Evolutionary conservation across 306 rosid genomes (phyloP), one percentile per base, ranked within the genome.

Genomic region (Echinosophora koreensis): DNA sequence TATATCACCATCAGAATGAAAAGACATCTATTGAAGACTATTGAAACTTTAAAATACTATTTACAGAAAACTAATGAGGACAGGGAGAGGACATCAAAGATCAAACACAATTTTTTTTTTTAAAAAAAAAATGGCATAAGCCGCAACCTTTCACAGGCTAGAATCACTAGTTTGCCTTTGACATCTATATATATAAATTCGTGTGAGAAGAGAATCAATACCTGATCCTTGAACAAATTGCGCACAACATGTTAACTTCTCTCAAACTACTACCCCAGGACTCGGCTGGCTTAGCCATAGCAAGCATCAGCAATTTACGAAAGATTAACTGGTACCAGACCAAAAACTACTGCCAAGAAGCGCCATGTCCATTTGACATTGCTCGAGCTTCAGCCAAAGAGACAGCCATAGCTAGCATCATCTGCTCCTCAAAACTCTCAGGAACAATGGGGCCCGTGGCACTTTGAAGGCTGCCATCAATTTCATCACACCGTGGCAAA

Each of bases 381-480:
- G 89, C 90, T 72, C 82, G 88, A 42, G 99, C 97, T 86, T 92
- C 98, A 0, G 98, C 96, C 75, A 96, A 81, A 51, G 99, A 96
- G 77, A 92, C 94, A 2, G 98, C 99, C 98, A 92, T 85, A 64
- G 99, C 98, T 51, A 96, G 84, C 99, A 96, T 91, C 94, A 96
- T 96, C 89, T 96, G 99, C 83, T 96, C 99, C 90, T 96, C 99
- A 78, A 78, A 96, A 78, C 90, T 93, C 87, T 87, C 98, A 0
- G 99, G 99, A 78, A 95, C 52, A 30, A 95, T 88, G 54, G 93
- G 83, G 14, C 82, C 78, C 9, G 86, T 69, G 47, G 73, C 65
- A 81, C 78, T 86, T 82, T 76, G 89, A 64, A 79, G 85, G 86
- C 66, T 82, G 11, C 85, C 87, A 46, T 87, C 97, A 22, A 85